Percentiles rank a stretch among this genome's conserved stretches.
phyloP scores from a whole-genome alignment of 1,284 basidiomycete species.

The Agroathelia rolfsii region DNA sequence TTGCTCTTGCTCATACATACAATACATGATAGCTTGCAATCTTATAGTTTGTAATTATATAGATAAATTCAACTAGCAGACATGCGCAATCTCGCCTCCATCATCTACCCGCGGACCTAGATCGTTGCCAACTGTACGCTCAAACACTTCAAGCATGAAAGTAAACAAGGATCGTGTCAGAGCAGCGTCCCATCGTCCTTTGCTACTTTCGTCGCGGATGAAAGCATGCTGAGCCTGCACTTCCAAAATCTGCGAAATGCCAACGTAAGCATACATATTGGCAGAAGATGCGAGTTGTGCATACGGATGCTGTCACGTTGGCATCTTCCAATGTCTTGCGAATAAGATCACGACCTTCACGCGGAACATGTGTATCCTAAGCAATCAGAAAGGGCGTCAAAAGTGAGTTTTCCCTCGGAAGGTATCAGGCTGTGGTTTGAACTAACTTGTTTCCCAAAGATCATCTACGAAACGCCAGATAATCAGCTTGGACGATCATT shows the following conservation, averaged over 20 bases:
- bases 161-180: constrained; percentile 72
- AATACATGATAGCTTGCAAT: too few relatives aligned
- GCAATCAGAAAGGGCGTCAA: too few relatives aligned
- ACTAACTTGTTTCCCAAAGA: constrained; percentile 83
- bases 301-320: constrained; percentile 57
- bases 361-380: constrained; percentile 83
- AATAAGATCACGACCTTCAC: constrained; percentile 75
- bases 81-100: constrained; percentile 52
- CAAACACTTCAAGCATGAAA: constrained; percentile 91
- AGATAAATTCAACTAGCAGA: too few relatives aligned
- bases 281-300: constrained; percentile 20
- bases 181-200: constrained; percentile 90
- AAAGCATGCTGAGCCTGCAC: constrained; percentile 94
- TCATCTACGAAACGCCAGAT: constrained; percentile 46
- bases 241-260: constrained; percentile 87
- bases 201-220: constrained; percentile 82
- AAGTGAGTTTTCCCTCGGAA: too few relatives aligned
- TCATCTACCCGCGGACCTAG: constrained; percentile 53
- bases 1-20: too few relatives aligned
- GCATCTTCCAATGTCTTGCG: constrained; percentile 75
- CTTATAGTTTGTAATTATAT: too few relatives aligned
- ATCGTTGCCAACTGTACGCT: constrained; percentile 75
- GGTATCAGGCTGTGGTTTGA: background rate
- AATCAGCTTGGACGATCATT: too few relatives aligned
- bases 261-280: constrained; percentile 1